A percentile compares a stretch with the other conserved stretches of the same genome.
These are phyloP conservation scores for Cichorium intybus DNA, from an alignment of 140 eudicot genomes.

Conservation along the genomic window DNA sequence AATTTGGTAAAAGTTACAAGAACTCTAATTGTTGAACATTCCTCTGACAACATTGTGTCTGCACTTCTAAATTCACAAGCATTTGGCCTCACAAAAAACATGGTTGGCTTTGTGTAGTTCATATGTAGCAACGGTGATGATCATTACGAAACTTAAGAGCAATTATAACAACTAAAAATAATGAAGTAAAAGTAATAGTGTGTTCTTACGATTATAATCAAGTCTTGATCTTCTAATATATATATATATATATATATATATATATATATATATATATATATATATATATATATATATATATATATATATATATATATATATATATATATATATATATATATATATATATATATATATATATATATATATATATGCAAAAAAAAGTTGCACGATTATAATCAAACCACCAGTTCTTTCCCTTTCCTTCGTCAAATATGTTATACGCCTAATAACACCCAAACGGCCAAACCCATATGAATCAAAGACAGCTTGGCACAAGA, in stretches of 20 bases:
- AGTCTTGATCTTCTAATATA: background rate
- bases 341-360: no score
- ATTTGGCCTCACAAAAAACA: conserved; percentile 6
- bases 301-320: no score
- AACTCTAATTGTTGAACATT: no score
- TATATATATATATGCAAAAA: conserved; percentile 4
- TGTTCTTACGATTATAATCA: conserved; percentile 21
- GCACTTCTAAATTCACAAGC: conserved; percentile 3
- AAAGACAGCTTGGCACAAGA: no score
- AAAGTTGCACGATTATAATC: background rate
- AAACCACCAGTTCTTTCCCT: no score
- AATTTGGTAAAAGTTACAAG: conserved; percentile 74
- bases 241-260: no score
- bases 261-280: no score
- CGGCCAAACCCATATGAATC: no score
- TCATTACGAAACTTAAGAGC: background rate
- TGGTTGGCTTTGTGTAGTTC: background rate
- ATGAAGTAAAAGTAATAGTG: conserved; percentile 19
- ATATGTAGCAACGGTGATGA: conserved; percentile 18
- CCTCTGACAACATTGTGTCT: background rate
- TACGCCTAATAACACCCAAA: background rate
- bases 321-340: no score
- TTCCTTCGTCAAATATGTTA: background rate
- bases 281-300: no score
- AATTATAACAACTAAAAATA: background rate